Base-by-base conservation (phyloP, 2,329 filamentous ascomycete genomes). In the Penicillium sp. region DNA sequence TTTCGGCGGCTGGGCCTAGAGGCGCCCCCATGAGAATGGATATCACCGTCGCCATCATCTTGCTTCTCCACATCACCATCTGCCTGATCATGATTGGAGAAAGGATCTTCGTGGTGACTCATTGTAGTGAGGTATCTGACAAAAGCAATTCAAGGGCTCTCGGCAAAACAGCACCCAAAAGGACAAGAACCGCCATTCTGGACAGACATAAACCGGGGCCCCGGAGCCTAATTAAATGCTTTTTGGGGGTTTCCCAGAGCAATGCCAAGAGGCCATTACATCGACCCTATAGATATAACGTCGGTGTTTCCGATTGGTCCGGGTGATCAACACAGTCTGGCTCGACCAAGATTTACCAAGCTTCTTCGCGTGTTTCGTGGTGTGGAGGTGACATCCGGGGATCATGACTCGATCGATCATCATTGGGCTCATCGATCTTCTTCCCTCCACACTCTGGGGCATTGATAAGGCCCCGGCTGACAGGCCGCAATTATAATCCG, bases 351-450 rank as follows among this genome's bases (percentile, higher is more conserved):
- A 39, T 52, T 56, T 55, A 51, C 56, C 60, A 56, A 21, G 31
- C 40, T 47, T 40, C 25, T 27, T 59, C 47, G 56, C 39, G 48
- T 56, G 55, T 25, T 32, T 50, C 44, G 40, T 54, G 55, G 58
- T 56, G 61, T 61, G 62, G 65, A 65, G 60, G 45, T 55, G 46
- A 63, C 46, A 60, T 64, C 63, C 63, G 65, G 65, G 59, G 57
- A 59, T 40, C 27, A 62, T 64, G 60, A 60, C 52, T 58, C 39
- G 50, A 31, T 46, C 37, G 27, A 40, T 57, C 59, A 58, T 63
- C 58, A 63, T 58, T 40, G 21, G 48, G 45, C 46, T 47, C 54
- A 32, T 51, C 32, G 35, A 53, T 41, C 21, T 23, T 35, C 13
- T 34, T 29, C 40, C 27, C 57, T 52, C 56, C 54, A 38, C 39